phyloP scores from a whole-genome alignment of 345 rosid species.

The Sonneratia caseolaris region DNA sequence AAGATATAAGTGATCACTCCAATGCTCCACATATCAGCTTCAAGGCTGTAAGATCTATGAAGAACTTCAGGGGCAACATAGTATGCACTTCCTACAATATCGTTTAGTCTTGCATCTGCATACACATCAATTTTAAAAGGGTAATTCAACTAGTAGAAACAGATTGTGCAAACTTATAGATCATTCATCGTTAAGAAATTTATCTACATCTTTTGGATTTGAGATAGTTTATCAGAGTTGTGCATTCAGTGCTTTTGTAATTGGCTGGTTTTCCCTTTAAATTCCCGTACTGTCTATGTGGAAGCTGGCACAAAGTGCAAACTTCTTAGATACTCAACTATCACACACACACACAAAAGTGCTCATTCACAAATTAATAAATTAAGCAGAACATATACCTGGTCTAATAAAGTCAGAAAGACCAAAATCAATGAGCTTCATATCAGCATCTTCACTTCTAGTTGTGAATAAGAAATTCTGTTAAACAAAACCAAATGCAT shows the following conservation, averaged over 20 bases:
- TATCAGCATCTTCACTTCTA: conserved; percentile 57
- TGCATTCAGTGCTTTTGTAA: neutral
- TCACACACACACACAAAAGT: neutral
- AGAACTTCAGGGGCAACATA: conserved; percentile 99
- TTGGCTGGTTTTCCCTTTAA: neutral
- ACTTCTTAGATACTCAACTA: neutral
- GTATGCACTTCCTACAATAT: conserved; percentile 97
- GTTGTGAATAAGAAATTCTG: conserved; percentile 92
- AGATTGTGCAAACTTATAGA: neutral
- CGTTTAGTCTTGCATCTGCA: conserved; percentile 87
- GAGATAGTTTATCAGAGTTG: neutral
- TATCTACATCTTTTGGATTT: neutral
- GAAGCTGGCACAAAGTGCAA: neutral
- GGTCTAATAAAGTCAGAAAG: conserved; percentile 67
- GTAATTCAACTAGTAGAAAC: neutral
- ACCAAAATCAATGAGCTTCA: conserved; percentile 95
- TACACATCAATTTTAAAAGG: conserved; percentile 3
- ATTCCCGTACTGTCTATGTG: neutral
- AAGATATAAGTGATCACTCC: conserved; percentile 87
- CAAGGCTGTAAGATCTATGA: conserved; percentile 81
- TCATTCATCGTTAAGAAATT: neutral
- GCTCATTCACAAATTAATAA: neutral
- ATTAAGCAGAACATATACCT: conserved; percentile 27
- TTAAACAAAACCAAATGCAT: conserved; percentile 4
- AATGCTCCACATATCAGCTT: conserved; percentile 98